phyloP scores from a whole-genome alignment of 202 grass and related monocot genomes.

The Setaria viridis region DNA sequence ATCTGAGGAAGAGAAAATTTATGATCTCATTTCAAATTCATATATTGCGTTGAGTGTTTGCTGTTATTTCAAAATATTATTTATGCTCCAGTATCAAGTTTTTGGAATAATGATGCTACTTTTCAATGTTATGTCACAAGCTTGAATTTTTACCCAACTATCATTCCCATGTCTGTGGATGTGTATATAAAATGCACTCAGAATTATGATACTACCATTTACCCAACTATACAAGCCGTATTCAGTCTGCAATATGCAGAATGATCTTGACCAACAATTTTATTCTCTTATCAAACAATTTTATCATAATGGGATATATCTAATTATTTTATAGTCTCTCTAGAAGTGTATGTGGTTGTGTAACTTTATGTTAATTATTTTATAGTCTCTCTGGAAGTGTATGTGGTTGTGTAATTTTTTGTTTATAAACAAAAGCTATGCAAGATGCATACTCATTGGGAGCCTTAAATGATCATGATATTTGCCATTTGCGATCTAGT shows the following conservation, averaged over 20 bases:
- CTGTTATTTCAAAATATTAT: slow-evolving; percentile 2
- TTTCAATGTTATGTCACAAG: not conserved
- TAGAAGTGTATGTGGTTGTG: too few species aligned
- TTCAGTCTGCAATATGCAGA: not conserved
- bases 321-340: slow-evolving; percentile 5
- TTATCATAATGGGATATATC: not conserved
- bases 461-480: slow-evolving; percentile 8
- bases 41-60: not conserved
- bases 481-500: slow-evolving; percentile 26
- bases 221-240: not conserved
- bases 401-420: too few species aligned
- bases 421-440: not conserved
- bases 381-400: too few species aligned
- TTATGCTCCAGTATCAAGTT: not conserved
- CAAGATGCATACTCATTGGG: not conserved
- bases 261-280: slow-evolving; percentile 4
- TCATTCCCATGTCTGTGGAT: not conserved
- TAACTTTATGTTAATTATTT: too few species aligned
- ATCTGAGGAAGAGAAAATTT: slow-evolving; percentile 2
- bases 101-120: slow-evolving; percentile 1
- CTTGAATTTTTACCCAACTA: not conserved
- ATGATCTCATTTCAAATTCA: slow-evolving; percentile 18
- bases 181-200: not conserved
- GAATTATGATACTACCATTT: slow-evolving; percentile 8
- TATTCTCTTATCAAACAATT: not conserved